Evolutionary conservation across 768 basidiomycete genomes (phyloP).

Genomic region (Leccinum broughii): DNA sequence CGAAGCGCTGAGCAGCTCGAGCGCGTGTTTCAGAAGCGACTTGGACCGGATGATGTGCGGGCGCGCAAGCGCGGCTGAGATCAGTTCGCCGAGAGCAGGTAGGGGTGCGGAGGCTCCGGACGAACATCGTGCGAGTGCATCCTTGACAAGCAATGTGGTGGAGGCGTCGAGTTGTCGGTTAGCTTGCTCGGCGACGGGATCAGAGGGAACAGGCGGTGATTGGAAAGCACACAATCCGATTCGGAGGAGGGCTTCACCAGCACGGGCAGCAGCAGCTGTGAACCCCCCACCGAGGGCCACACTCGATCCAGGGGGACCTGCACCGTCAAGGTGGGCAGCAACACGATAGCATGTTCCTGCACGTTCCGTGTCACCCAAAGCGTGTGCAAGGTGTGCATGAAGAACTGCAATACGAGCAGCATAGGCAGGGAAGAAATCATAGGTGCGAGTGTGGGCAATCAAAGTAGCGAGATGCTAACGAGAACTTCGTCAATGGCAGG

Average conservation of each 20-base stretch:
- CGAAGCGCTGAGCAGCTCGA: constrained; percentile 55
- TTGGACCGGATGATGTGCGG: constrained; percentile 33
- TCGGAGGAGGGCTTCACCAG: constrained; percentile 51
- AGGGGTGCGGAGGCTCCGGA: constrained; percentile 22
- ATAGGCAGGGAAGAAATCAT: constrained; percentile 55
- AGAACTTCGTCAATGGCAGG: not conserved
- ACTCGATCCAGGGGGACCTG: constrained; percentile 27
- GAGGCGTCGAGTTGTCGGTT: constrained; percentile 17
- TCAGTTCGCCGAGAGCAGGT: constrained; percentile 14
- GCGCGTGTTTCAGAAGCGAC: constrained; percentile 54
- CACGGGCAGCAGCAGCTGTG: constrained; percentile 48
- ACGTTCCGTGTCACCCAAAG: constrained; percentile 50
- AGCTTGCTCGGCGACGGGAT: constrained; percentile 1
- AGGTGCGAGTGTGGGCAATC: constrained; percentile 62
- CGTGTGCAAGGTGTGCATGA: constrained; percentile 75
- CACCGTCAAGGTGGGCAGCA: constrained; percentile 50
- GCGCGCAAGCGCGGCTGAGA: constrained; percentile 21
- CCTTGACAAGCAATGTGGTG: constrained; percentile 24
- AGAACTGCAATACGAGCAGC: constrained; percentile 64
- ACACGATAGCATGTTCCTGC: constrained; percentile 65
- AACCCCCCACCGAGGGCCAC: constrained; percentile 34
- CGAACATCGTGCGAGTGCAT: constrained; percentile 29
- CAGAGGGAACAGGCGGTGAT: not conserved
- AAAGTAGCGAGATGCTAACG: constrained; percentile 43
- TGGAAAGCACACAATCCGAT: constrained; percentile 41